Evolutionary conservation across 306 rosid genomes (phyloP).

Genomic region (Cyclanthera cordifolia): DNA sequence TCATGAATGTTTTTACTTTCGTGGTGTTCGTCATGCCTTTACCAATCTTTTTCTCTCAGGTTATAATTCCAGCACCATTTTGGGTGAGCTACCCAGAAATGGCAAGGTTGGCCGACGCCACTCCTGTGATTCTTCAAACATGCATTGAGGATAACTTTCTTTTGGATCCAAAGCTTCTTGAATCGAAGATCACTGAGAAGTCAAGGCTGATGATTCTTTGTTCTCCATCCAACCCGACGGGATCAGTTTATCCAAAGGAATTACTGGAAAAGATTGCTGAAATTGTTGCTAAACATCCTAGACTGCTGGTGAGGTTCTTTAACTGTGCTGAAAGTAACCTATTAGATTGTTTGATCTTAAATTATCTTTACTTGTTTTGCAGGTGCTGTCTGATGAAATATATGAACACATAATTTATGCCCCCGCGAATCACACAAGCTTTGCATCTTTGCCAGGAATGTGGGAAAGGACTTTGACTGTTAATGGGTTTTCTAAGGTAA

Average conservation of each 20-base stretch:
- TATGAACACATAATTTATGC: conserved; percentile 87
- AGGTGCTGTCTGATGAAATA: conserved; percentile 84
- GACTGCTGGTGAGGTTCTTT: conserved; percentile 69
- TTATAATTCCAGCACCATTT: conserved; percentile 88
- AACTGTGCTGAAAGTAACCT: background rate
- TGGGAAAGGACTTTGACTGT: conserved; percentile 88
- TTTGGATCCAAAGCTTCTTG: conserved; percentile 63
- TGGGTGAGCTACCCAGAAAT: conserved; percentile 98
- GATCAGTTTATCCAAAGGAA: conserved; percentile 82
- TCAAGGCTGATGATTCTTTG: conserved; percentile 81
- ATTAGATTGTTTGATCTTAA: conserved; percentile 8
- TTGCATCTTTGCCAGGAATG: conserved; percentile 96
- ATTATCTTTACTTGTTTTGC: conserved; percentile 18
- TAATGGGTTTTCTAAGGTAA: conserved; percentile 92
- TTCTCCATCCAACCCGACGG: conserved; percentile 95
- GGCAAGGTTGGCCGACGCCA: conserved; percentile 90
- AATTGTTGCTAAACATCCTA: conserved; percentile 82
- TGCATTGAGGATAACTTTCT: conserved; percentile 55
- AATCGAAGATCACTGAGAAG: conserved; percentile 57
- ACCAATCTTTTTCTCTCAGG: conserved; percentile 33
- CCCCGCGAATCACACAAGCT: conserved; percentile 93
- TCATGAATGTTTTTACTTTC: background rate
- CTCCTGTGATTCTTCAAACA: conserved; percentile 78
- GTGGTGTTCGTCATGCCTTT: background rate
- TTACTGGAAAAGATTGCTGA: conserved; percentile 73